These are phyloP conservation scores for Cutaneotrichosporon arboriforme DNA, from an alignment of 1,284 basidiomycete species.

Conservation along the genomic window DNA sequence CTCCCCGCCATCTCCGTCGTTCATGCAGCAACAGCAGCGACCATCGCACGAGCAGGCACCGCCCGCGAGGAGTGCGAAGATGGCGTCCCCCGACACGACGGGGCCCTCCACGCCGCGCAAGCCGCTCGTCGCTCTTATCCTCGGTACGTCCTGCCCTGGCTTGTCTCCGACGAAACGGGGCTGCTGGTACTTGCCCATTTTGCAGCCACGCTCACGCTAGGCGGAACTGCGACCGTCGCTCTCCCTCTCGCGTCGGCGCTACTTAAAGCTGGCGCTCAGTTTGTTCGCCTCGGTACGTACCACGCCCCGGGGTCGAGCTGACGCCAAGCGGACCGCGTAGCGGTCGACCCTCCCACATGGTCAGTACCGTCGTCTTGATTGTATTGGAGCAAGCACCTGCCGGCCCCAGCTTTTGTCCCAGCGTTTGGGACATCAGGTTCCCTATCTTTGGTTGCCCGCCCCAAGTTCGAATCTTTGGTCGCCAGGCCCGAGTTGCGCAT, in stretches of 20 bases:
- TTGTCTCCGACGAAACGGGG: background rate
- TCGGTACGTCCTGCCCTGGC: conserved; percentile 57
- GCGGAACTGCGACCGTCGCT: conserved; percentile 38
- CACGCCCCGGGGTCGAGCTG: background rate
- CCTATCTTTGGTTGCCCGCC: too few relatives aligned
- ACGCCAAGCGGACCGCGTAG: conserved; percentile 68
- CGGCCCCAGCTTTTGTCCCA: too few relatives aligned
- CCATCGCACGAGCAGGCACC: background rate
- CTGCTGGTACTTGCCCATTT: background rate
- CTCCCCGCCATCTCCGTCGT: background rate
- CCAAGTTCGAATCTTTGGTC: too few relatives aligned
- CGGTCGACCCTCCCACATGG: conserved; percentile 78
- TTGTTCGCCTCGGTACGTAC: conserved; percentile 61
- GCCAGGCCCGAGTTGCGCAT: too few relatives aligned
- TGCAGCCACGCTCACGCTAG: conserved; percentile 17
- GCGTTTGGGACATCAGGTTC: background rate
- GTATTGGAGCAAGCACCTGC: background rate
- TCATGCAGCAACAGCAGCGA: background rate
- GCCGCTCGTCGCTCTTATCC: conserved; percentile 57
- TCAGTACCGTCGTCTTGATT: conserved; percentile 48
- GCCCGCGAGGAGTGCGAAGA: too few relatives aligned
- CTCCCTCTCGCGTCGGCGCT: conserved; percentile 30
- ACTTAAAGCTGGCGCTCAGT: conserved; percentile 37
- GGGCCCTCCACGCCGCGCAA: too few relatives aligned
- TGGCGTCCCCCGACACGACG: too few relatives aligned